Base-by-base conservation (phyloP, 2,329 filamentous ascomycete species). In the Microdochium trichocladiopsis region DNA sequence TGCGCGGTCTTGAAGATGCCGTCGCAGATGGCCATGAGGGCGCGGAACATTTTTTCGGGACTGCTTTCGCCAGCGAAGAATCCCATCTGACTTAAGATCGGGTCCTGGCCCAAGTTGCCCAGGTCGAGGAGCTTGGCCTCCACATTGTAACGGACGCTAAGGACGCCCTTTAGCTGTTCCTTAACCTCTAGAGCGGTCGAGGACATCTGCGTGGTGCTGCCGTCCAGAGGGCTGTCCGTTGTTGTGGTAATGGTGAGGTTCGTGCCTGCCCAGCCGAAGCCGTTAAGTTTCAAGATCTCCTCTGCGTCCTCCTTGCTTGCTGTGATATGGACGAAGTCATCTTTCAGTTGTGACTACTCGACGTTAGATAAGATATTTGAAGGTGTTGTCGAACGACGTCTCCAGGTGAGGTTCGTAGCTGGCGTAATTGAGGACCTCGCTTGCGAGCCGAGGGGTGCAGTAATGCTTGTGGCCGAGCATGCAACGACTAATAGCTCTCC, bases 21-120 rank as follows among this genome's bases (percentile, higher is more conserved):
- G 51, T 95, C 85, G 66, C 89, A 91, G 48, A 96, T 84, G 54
- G 83, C 84, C 88, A 97, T 95, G 56, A 97, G 77, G 1, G 89
- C 93, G 50, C 88, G 89, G 71, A 97, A 96, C 56, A 96, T 88
- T 67, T 96, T 99, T 57, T 87, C 81, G 47, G 88, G 84, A 1
- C 84, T 85, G 3, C 86, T 83, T 53, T 79, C 81, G 54, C 75
- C 82, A 56, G 83, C 80, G 65, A 95, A 91, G 62, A 93, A 87
- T 36, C 88, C 88, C 69, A 91, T 84, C 43, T 80, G 76, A 51
- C 84, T 75, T 4, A 97, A 79, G 53, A 85, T 81, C 2, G 82
- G 72, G 61, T 97, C 93, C 48, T 80, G 74, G 28, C 81, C 85
- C 10, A 97, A 80, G 1, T 79, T 76, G n/a, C 90, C 91, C 10